Evolutionary conservation across 345 rosid species (phyloP), one percentile per base, ranked within the genome.

Genomic region (Leavenworthia alabamica): DNA sequence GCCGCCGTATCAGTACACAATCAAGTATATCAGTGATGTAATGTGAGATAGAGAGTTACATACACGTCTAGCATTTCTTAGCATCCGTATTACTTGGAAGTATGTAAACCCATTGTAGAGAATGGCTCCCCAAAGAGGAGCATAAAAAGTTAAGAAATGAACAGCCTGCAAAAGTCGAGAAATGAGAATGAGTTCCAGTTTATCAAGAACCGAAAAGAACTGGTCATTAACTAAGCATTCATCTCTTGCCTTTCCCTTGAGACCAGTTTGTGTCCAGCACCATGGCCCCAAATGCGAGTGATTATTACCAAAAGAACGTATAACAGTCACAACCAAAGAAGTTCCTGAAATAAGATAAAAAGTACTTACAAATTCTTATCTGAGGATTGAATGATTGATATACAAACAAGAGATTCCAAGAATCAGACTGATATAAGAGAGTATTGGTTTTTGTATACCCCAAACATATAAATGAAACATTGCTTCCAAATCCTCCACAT

Each of bases 81-180:
- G 79, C 98, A 92, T 92, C 54, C 96, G 83, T 63, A 88, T 92
- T 72, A 92, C 98, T 77, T 92, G 98, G 67, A 89, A 80, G 68
- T 92, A 92, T 7, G 90, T 86, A 77, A 83, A 74, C 52, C 95
- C 98, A 66, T 92, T 92, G 85, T 88, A 92, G 62, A 92, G 86
- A 72, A 92, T 92, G 48, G 98, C 96, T 31, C 90, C 92, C 98
- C 96, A 92, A 20, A 92, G 85, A 4, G 98, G 98, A 2, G 80
- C 81, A 22, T 89, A 92, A 42, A 92, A 88, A 13, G 96, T 92
- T 67, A 89, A 68, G 42, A 92, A 92, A 54, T 89, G 96, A 71
- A 86, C 79, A 37, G 95, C 98, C 96, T 92, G 95, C 80, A 77
- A 13, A 40, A 24, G 55, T 51, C 13, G 0, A 46, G 14, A n/a